Evolutionary conservation across 768 basidiomycete species (phyloP).

Genomic region (Crucibulum laeve): DNA sequence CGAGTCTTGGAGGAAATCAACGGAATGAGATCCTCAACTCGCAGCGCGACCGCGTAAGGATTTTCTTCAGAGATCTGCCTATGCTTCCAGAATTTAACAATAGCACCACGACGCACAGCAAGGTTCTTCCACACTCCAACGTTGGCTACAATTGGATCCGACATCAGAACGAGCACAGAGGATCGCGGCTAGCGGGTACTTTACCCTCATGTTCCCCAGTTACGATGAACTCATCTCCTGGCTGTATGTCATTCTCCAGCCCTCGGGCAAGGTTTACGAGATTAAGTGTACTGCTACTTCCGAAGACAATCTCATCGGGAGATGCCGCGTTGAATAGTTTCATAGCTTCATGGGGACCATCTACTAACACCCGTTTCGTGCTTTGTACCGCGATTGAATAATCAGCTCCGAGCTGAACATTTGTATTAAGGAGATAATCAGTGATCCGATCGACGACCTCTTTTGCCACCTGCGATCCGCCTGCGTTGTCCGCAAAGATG

Average conservation of each 20-base stretch:
- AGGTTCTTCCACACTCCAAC: conserved; percentile 74
- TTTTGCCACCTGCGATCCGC: conserved; percentile 61
- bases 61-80: conserved; percentile 47
- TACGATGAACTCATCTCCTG: conserved; percentile 73
- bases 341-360: conserved; percentile 47
- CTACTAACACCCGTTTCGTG: conserved; percentile 41
- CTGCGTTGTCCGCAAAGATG: conserved; percentile 75
- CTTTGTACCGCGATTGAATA: conserved; percentile 55
- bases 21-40: conserved; percentile 51
- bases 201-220: conserved; percentile 78
- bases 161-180: not conserved
- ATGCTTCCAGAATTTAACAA: conserved; percentile 57
- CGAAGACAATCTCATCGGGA: conserved; percentile 61
- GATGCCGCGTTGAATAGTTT: conserved; percentile 63
- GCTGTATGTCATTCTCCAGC: conserved; percentile 47
- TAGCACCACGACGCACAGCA: conserved; percentile 49
- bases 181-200: conserved; percentile 3
- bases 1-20: conserved; percentile 65
- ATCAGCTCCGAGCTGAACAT: conserved; percentile 70
- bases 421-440: conserved; percentile 68
- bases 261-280: conserved; percentile 66
- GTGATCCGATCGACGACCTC: conserved; percentile 54
- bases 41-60: conserved; percentile 59
- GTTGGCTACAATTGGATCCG: conserved; percentile 46
- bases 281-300: conserved; percentile 62